Evolutionary conservation across 108 stramenopile genomes (phyloP), one percentile per base, ranked within the genome.

Genomic region (Hondaea fermentalgiana): DNA sequence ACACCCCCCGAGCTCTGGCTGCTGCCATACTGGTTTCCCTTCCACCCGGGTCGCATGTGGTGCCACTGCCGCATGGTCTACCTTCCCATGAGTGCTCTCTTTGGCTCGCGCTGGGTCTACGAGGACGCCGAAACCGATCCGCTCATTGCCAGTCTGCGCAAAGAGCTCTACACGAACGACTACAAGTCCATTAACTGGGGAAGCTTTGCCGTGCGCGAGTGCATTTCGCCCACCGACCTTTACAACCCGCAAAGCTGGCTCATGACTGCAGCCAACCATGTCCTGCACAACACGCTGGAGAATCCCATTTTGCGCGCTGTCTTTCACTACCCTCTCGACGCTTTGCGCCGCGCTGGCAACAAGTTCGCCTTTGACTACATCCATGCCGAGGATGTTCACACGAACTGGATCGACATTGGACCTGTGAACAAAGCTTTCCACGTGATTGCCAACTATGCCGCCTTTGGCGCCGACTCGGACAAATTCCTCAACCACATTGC

Each of bases 31-130:
- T 99, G 98, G 98, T 96, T 96, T 90, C 97, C 98, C 16, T 98
- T 99, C 91, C 98, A 98, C 93, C 99, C 99, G 19, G 96, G 97
- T 59, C 92, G 97, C 14, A 93, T 99, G 92, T 99, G 99, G 99
- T 99, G 99, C 90, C 99, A 99, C 90, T 96, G 95, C 42, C 95
- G 99, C 35, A 99, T 99, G 99, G 99, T 99, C 25, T 98, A 98
- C 90, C 91, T 99, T 16, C 98, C 98, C 44, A 98, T 98, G 98
- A 95, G 96, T 57, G 97, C 97, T 88, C 90, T 99, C 25, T 99
- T 97, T 88, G 95, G 97, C 60, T 90, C 92, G 28, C 92, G 96
- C 44, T 97, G 92, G 58, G 92, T 94, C 64, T 96, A 96, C 89
- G 83, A 90, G 25, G 72, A 95, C 45, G 97, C 96, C 35, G 94